Percentiles rank a stretch among this genome's conserved stretches.
These are phyloP conservation scores for Pythium insidiosum DNA, from an alignment of 352 stramenopile species.

Conservation along the genomic window DNA sequence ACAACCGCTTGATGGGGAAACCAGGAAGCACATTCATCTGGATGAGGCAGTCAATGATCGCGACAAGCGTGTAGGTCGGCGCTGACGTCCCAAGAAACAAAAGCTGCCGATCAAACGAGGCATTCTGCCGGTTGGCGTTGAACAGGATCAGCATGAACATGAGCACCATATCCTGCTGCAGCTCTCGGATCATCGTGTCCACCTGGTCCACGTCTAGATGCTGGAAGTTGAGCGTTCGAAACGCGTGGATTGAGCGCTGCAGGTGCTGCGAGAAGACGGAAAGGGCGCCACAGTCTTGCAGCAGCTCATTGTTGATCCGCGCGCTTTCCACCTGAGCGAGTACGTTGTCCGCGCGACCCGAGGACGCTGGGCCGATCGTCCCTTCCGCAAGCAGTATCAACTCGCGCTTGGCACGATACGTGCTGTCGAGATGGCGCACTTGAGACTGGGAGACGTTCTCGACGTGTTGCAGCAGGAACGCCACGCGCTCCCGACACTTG, in stretches of 20 bases:
- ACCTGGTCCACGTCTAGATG: slow-evolving; percentile 60
- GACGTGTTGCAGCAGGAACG: slow-evolving; percentile 46
- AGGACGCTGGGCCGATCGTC: slow-evolving; percentile 16
- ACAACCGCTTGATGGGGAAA: slow-evolving; percentile 71
- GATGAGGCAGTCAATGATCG: slow-evolving; percentile 65
- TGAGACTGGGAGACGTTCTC: slow-evolving; percentile 55
- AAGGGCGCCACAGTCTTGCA: slow-evolving; percentile 66
- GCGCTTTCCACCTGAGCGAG: slow-evolving; percentile 48
- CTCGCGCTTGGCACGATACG: slow-evolving; percentile 64
- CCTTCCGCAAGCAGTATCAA: slow-evolving; percentile 56
- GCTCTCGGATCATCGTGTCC: slow-evolving; percentile 46
- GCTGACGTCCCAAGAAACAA: slow-evolving; percentile 49
- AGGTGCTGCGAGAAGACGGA: slow-evolving; percentile 56
- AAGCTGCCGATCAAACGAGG: slow-evolving; percentile 61
- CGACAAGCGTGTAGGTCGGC: slow-evolving; percentile 50
- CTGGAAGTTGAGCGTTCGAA: slow-evolving; percentile 67
- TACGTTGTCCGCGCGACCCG: slow-evolving; percentile 4
- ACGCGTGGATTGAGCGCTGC: slow-evolving; percentile 50
- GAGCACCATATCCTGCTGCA: slow-evolving; percentile 75
- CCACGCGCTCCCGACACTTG: slow-evolving; percentile 57
- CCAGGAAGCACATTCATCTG: slow-evolving; percentile 62
- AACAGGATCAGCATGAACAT: slow-evolving; percentile 74
- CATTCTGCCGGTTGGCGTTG: slow-evolving; percentile 53
- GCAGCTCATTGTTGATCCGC: slow-evolving; percentile 54
- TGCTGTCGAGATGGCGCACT: slow-evolving; percentile 58